These are phyloP conservation scores for Termitomyces sp. DNA, from an alignment of 768 basidiomycete genomes.

Conservation along the genomic window DNA sequence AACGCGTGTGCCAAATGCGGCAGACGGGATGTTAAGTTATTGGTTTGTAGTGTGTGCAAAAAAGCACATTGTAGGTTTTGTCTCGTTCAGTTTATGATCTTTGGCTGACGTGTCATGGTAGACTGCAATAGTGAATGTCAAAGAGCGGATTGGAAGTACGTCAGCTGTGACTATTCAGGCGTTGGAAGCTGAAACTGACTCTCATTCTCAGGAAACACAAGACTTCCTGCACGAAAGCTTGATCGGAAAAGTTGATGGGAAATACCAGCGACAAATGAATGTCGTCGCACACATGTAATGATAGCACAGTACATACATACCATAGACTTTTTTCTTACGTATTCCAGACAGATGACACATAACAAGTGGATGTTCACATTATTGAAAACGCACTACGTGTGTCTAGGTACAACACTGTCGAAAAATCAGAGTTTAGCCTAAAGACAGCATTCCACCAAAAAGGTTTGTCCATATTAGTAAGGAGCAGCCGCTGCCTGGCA, in stretches of 20 bases:
- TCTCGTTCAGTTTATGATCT: background rate
- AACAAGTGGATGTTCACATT: slow-evolving; percentile 6
- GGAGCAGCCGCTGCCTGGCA: slow-evolving; percentile 74
- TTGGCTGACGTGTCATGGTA: background rate
- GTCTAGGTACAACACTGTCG: background rate
- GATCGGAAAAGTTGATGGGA: background rate
- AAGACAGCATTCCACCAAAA: background rate
- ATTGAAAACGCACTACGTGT: slow-evolving; percentile 12
- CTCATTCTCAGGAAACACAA: slow-evolving; percentile 10
- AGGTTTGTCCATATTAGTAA: slow-evolving; percentile 27
- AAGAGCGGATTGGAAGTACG: slow-evolving; percentile 7
- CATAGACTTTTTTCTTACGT: background rate
- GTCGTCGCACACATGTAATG: no score
- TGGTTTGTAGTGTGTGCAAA: slow-evolving; percentile 22
- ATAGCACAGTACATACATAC: no score
- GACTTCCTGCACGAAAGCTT: background rate
- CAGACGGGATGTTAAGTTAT: slow-evolving; percentile 21
- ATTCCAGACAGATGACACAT: background rate
- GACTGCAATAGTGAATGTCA: slow-evolving; percentile 6
- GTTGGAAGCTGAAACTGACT: slow-evolving; percentile 5
- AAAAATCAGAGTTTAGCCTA: background rate
- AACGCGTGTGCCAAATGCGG: slow-evolving; percentile 24
- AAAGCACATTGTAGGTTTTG: slow-evolving; percentile 21
- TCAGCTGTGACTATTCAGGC: background rate
- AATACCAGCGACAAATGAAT: background rate